A percentile compares a stretch with the other conserved stretches of the same genome.
Evolutionary conservation across 129 eudicot species (phyloP).

Genomic region (Ambrosia artemisiifolia): DNA sequence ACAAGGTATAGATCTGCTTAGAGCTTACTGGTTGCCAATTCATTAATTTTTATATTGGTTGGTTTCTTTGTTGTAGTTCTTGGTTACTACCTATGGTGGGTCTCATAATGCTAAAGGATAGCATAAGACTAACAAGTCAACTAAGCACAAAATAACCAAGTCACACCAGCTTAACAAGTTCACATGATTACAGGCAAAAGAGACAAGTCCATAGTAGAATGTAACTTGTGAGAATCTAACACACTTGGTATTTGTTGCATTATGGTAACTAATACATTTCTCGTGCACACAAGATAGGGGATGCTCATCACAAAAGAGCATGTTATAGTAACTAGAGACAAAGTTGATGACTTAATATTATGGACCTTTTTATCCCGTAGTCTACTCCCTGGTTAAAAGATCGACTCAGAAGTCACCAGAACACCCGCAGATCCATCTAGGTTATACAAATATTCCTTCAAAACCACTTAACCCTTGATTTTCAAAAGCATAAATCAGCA

Average conservation of each 20-base stretch:
- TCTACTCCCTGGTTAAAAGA: background rate
- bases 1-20: background rate
- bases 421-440: background rate
- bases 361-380: conserved; percentile 2
- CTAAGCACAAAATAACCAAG: conserved; percentile 2
- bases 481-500: background rate
- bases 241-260: background rate
- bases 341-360: background rate
- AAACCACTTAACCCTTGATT: background rate
- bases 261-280: too few species aligned
- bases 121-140: background rate
- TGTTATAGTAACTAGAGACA: conserved; percentile 5
- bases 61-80: background rate
- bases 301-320: background rate
- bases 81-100: background rate
- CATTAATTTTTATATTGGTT: background rate
- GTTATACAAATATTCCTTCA: background rate
- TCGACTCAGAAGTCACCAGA: too few species aligned
- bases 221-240: background rate
- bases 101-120: background rate
- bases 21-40: background rate
- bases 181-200: background rate
- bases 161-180: background rate
- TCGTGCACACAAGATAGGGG: background rate
- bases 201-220: background rate